phyloP scores from a whole-genome alignment of 163 green algal species.

The Smithsoniella earleae region DNA sequence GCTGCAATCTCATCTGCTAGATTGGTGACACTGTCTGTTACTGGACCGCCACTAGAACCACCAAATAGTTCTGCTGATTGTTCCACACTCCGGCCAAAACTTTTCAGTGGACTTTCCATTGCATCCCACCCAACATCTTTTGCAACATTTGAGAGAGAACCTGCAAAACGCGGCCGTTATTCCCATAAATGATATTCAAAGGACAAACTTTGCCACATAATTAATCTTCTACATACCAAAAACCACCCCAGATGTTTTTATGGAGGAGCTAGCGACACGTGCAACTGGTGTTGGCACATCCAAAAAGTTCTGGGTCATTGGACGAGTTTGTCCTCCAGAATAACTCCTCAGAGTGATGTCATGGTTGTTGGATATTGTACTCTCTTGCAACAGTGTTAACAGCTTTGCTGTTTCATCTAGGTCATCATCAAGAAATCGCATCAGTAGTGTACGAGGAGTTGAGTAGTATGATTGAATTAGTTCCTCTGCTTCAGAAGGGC shows the following conservation, averaged over 20 bases:
- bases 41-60: neutral
- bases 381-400: neutral
- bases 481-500: neutral
- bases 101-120: no score
- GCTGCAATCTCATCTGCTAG: constrained; percentile 4
- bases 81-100: no score
- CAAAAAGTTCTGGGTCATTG: neutral
- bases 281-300: neutral
- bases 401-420: neutral
- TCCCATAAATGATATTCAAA: no score
- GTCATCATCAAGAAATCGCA: constrained; percentile 11
- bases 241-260: neutral
- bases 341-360: no score
- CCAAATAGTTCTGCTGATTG: no score
- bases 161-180: no score
- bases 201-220: neutral
- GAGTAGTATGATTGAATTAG: neutral
- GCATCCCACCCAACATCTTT: no score
- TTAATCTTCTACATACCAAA: neutral
- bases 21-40: neutral
- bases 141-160: no score
- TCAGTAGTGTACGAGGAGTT: neutral
- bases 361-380: no score
- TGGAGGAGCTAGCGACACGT: neutral
- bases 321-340: neutral